Conservation (phyloP, 345 rosid genomes). For the Gossypium stocksii region DNA sequence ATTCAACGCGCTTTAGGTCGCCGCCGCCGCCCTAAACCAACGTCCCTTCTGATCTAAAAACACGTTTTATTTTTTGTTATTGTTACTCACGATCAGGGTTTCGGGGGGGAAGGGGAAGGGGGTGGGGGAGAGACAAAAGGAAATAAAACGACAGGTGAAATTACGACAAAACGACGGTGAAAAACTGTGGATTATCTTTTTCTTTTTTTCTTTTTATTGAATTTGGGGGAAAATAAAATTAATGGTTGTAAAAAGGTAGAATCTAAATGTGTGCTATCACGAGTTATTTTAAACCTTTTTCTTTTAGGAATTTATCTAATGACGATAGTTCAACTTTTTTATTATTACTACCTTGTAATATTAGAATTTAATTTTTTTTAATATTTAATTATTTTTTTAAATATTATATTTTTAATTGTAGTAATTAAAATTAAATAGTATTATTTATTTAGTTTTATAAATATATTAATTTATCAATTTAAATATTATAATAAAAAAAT, state of each 20-base stretch:
- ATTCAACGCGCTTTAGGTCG: not conserved
- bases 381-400: too few relatives aligned
- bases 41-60: not conserved
- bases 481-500: too few relatives aligned
- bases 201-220: not conserved
- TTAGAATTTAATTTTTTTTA: too few relatives aligned
- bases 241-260: not conserved
- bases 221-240: not conserved
- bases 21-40: not conserved
- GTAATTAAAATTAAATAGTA: too few relatives aligned
- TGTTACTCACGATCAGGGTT: constrained; percentile 13
- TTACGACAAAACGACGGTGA: constrained; percentile 11
- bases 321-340: too few relatives aligned
- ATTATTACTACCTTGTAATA: too few relatives aligned
- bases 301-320: too few relatives aligned
- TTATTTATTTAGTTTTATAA: too few relatives aligned
- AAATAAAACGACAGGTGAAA: constrained; percentile 8
- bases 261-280: not conserved
- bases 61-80: not conserved
- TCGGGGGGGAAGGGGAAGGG: not conserved
- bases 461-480: too few relatives aligned
- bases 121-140: too few relatives aligned
- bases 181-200: not conserved
- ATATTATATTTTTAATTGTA: too few relatives aligned
- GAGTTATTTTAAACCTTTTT: not conserved